phyloP scores from a whole-genome alignment of 371 early-diverging fungal genomes.

The Dinochytrium kinnereticum region DNA sequence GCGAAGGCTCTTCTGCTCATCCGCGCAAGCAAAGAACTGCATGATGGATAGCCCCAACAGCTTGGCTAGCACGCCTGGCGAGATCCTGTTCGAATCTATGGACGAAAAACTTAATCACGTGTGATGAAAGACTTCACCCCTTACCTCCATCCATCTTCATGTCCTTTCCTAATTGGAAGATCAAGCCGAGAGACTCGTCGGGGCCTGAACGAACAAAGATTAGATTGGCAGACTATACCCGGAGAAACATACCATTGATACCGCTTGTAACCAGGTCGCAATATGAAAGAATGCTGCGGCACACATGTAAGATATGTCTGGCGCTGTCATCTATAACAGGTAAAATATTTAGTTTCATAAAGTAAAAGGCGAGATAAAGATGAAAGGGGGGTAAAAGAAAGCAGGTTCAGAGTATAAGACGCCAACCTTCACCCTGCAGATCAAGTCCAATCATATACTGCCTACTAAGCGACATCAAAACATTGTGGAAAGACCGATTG shows the following conservation, averaged over 20 bases:
- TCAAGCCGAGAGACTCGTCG: neutral
- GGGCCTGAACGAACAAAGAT: neutral
- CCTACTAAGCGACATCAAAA: constrained; percentile 52
- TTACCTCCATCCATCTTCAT: neutral
- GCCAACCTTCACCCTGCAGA: constrained; percentile 25
- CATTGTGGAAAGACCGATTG: constrained; percentile 53
- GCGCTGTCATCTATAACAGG: neutral
- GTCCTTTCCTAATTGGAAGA: neutral
- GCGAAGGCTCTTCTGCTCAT: constrained; percentile 28
- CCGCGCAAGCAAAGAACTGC: constrained; percentile 2
- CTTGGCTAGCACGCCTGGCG: neutral
- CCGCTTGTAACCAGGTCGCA: constrained; percentile 47
- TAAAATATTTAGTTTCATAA: neutral
- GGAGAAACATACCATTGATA: constrained; percentile 38
- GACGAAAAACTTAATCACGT: neutral
- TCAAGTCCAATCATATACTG: constrained; percentile 45
- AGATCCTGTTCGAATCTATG: neutral
- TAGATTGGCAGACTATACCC: too few species aligned
- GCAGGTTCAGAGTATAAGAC: neutral
- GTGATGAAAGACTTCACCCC: too few species aligned
- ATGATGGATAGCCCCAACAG: neutral
- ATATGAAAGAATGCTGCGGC: constrained; percentile 53
- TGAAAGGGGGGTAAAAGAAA: neutral
- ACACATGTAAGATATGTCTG: constrained; percentile 29
- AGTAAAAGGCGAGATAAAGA: neutral